phyloP scores from a whole-genome alignment of 1,284 basidiomycete species.

The Kalmanozyma brasiliensis region DNA sequence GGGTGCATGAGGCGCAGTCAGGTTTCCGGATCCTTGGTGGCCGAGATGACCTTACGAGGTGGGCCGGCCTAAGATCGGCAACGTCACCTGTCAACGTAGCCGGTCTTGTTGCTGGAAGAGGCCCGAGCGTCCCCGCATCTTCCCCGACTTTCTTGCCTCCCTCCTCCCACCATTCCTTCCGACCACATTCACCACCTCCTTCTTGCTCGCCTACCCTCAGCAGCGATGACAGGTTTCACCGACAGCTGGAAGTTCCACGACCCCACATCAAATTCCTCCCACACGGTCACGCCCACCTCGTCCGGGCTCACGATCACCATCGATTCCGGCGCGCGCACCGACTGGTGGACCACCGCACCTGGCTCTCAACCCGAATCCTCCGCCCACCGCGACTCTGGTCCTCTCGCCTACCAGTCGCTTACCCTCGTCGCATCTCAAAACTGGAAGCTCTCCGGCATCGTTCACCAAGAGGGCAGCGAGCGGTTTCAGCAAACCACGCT shows the following conservation, averaged over 20 bases:
- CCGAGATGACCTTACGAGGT: no score
- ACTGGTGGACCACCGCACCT: slow-evolving; percentile 38
- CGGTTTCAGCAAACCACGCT: slow-evolving; percentile 42
- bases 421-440: background rate
- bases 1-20: no score
- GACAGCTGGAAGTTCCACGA: slow-evolving; percentile 34
- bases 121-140: no score
- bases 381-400: slow-evolving; percentile 29
- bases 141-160: no score
- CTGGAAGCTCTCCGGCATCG: slow-evolving; percentile 17
- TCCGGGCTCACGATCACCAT: slow-evolving; percentile 4
- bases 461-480: slow-evolving; percentile 21
- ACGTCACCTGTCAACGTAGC: no score
- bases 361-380: slow-evolving; percentile 28
- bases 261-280: slow-evolving; percentile 14
- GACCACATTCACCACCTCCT: background rate
- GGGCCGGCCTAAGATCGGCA: no score
- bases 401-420: slow-evolving; percentile 15
- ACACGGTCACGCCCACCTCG: slow-evolving; percentile 4
- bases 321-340: slow-evolving; percentile 19
- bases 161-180: no score
- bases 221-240: background rate
- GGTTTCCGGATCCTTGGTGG: no score
- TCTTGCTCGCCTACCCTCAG: no score
- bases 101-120: no score